Evolutionary conservation across 352 stramenopile species (phyloP), one percentile per base, ranked within the genome.

Genomic region (Nothophytophthora sp.): DNA sequence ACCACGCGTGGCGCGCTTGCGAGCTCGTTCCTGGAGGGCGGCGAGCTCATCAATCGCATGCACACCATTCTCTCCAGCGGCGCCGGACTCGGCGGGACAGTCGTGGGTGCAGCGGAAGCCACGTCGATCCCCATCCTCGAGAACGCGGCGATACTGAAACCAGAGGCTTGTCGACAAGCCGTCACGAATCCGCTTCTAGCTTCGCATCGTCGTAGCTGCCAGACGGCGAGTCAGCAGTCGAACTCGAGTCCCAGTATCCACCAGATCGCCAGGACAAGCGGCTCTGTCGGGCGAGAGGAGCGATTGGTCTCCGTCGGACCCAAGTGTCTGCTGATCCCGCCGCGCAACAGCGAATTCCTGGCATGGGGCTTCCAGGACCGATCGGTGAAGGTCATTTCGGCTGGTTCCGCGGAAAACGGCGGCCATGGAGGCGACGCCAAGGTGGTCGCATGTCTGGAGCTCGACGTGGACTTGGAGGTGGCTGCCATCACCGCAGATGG

Each of bases 311-410:
- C 52, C 35, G 63, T 82, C 7, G 60, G 77, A 3, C 54, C 70
- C 3, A 67, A 78, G 5, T 86, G 74, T 32, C 36, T 90, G 7
- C 53, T 90, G 35, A 81, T 91, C 18, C 81, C 81, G 6, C 76
- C 81, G 3, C 63, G 66, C 1, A 70, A 89, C 48, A 69, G 69
- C 37, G 79, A 91, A 53, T 90, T 86, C 36, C 52, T 90, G 7
- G 73, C 81, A 1, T 91, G 81, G 81, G 74, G 74, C 0, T 90
- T 86, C 50, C 72, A 83, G 34, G 81, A 90, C 27, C 69, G 70
- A 0, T 77, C 75, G 13, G 62, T 90, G 34, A 88, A 88, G 42
- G 47, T 90, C 8, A 36, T 90, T 10, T 74, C 80, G 0, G 63
- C 60, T 4, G 67, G 70, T 4, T 50, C 55, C 6, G 67, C 44